Evolutionary conservation across 1,139 yeast genomes (phyloP).

Genomic region (Lipomyces yarrowii): DNA sequence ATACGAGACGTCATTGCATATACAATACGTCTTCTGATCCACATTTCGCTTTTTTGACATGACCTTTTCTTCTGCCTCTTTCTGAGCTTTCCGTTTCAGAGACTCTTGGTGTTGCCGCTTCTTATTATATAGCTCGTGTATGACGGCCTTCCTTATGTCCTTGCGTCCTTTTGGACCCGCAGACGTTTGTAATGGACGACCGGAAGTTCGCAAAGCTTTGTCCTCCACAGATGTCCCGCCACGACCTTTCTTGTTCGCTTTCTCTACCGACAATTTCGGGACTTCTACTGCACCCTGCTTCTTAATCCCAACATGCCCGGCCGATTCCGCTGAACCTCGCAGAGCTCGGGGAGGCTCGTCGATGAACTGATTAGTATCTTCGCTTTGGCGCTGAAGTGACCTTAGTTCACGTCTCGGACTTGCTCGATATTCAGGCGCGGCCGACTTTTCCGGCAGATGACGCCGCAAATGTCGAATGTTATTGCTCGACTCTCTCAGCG

Average conservation of each 20-base stretch:
- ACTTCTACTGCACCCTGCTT: background rate
- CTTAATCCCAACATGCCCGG: background rate
- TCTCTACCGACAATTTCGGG: background rate
- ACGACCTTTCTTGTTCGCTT: background rate
- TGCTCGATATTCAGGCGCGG: background rate
- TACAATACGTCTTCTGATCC: constrained; percentile 56
- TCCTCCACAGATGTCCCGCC: background rate
- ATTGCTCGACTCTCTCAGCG: background rate
- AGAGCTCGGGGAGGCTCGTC: background rate
- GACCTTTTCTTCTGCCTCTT: background rate
- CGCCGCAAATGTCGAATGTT: constrained; percentile 1
- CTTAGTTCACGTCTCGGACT: background rate
- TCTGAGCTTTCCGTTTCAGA: constrained; percentile 6
- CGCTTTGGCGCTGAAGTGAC: background rate
- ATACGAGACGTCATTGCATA: constrained; percentile 78
- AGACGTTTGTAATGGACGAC: background rate
- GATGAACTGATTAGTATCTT: background rate
- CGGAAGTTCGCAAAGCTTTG: background rate
- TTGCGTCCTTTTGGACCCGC: background rate
- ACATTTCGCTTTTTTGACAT: background rate
- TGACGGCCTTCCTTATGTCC: background rate
- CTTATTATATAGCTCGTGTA: background rate
- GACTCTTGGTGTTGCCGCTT: background rate
- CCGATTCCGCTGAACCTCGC: background rate
- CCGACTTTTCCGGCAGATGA: background rate